A percentile compares a stretch with the other conserved stretches of the same genome.
These are phyloP conservation scores for Cordyceps tenuipes DNA, from an alignment of 2,329 filamentous ascomycete genomes.

Conservation along the genomic window DNA sequence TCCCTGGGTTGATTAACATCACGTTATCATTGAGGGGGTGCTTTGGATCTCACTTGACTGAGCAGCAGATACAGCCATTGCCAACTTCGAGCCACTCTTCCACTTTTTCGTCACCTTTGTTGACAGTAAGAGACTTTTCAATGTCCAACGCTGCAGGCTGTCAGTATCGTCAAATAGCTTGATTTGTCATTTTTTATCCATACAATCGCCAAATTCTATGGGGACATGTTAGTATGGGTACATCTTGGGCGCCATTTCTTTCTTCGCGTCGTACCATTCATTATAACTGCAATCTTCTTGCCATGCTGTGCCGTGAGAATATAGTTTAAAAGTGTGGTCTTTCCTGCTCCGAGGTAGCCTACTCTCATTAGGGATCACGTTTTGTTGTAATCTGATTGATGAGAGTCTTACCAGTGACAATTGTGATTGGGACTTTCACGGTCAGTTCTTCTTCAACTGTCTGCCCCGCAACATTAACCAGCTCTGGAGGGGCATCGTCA, in stretches of 20 bases:
- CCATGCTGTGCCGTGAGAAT: conserved; percentile 92
- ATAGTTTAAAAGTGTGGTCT: conserved; percentile 92
- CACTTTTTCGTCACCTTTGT: conserved; percentile 70
- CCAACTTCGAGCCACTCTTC: conserved; percentile 94
- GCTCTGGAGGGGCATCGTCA: conserved; percentile 59
- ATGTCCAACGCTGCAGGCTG: conserved; percentile 69
- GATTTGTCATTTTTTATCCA: conserved; percentile 20
- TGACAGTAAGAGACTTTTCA: conserved; percentile 90
- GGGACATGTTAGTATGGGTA: background rate
- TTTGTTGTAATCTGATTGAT: background rate
- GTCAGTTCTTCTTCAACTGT: conserved; percentile 33
- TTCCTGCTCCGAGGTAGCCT: conserved; percentile 93
- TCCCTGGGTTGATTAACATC: conserved; percentile 49
- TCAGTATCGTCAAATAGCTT: background rate
- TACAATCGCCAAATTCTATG: conserved; percentile 73
- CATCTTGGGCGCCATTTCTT: conserved; percentile 14
- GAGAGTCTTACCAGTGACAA: conserved; percentile 60
- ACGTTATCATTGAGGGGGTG: background rate
- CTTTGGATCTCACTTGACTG: conserved; percentile 61
- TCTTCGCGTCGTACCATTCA: conserved; percentile 56
- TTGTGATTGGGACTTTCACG: conserved; percentile 72
- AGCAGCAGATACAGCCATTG: conserved; percentile 97
- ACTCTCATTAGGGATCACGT: background rate
- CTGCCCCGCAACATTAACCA: conserved; percentile 40
- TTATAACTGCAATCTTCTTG: conserved; percentile 95